Evolutionary conservation across 441 rosid species (phyloP), one percentile per base, ranked within the genome.

Genomic region (Melastoma candidum): DNA sequence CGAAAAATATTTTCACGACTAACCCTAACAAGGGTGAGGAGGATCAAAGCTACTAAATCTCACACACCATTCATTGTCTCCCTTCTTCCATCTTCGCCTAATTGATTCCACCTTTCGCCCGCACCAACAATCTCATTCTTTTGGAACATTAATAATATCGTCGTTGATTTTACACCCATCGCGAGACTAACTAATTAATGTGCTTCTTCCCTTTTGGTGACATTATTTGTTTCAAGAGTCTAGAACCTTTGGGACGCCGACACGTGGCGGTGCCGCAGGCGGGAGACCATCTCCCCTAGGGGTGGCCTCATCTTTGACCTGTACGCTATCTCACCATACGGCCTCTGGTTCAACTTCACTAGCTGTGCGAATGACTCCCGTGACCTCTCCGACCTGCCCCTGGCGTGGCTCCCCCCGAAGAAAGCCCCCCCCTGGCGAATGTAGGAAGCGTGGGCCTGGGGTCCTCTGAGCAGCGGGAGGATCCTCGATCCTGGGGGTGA

Each of bases 251-350:
- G 97, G 1, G 98, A 88, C 61, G 77, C 74, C 0, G 97, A 88
- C 80, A 82, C 60, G 80, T 85, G 90, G 66, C 86, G 92, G 52
- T 82, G 84, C 63, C 55, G 84, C 45, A 74, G 43, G 7, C 80
- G 78, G 17, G 95, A 92, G 46, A 84, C 74, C 12, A 88, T 77
- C 13, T 97, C 92, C 5, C 97, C 95, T 0, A 78, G 68, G 56
- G 97, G 97, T 44, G 94, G 92, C 71, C 84, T 65, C 78, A 92
- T 77, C 77, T 79, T 85, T 48, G 95, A 84, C 78, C 92, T 71
- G 51, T 92, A 92, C 11, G 81, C 66, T 77, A 77, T 84, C 87
- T 92, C 98, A 46, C 85, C 92, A 61, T 92, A 92, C 55, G 95
- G 97, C 72, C 80, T 71, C 48, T 86, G 62, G 51, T 82, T 82